Evolutionary conservation across 805 yeast genomes (phyloP).

Genomic region (Candida nemodendra): DNA sequence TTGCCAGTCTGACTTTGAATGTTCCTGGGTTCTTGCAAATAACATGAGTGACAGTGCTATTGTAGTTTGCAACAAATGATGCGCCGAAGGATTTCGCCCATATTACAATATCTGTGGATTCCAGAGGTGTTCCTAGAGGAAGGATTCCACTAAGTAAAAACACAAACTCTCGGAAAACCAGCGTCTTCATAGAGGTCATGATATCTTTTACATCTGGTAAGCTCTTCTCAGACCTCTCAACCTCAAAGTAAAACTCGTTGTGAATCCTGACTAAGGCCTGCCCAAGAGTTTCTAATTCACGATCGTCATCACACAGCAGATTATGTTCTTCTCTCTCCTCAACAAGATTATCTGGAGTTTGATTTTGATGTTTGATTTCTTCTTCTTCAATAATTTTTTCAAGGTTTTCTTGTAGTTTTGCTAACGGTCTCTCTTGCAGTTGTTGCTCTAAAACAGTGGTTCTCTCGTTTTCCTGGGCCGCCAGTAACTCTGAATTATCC

Average conservation of each 20-base stretch:
- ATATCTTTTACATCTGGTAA: conserved; percentile 65
- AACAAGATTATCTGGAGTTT: conserved; percentile 1
- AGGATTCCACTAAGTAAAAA: conserved; percentile 86
- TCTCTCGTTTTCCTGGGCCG: conserved; percentile 60
- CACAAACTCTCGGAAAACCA: conserved; percentile 65
- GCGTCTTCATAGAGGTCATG: conserved; percentile 69
- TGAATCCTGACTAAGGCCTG: conserved; percentile 66
- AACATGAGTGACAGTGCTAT: conserved; percentile 79
- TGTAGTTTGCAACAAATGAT: conserved; percentile 66
- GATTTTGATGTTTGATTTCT: conserved; percentile 24
- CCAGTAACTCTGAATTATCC: conserved; percentile 46
- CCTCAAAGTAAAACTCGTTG: conserved; percentile 55
- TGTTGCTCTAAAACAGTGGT: conserved; percentile 75
- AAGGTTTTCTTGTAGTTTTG: conserved; percentile 73
- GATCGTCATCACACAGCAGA: conserved; percentile 75
- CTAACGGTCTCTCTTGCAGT: conserved; percentile 79
- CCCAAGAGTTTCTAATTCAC: conserved; percentile 64
- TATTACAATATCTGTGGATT: conserved; percentile 79
- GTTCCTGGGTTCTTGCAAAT: conserved; percentile 81
- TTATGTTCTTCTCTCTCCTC: conserved; percentile 38
- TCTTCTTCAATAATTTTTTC: conserved; percentile 46
- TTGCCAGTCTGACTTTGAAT: conserved; percentile 79
- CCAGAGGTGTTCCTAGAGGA: conserved; percentile 74
- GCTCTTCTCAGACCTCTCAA: conserved; percentile 32
- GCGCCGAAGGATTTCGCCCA: conserved; percentile 97